Conservation (phyloP, 2,329 filamentous ascomycete genomes). For the Pyrenochaeta sp. region DNA sequence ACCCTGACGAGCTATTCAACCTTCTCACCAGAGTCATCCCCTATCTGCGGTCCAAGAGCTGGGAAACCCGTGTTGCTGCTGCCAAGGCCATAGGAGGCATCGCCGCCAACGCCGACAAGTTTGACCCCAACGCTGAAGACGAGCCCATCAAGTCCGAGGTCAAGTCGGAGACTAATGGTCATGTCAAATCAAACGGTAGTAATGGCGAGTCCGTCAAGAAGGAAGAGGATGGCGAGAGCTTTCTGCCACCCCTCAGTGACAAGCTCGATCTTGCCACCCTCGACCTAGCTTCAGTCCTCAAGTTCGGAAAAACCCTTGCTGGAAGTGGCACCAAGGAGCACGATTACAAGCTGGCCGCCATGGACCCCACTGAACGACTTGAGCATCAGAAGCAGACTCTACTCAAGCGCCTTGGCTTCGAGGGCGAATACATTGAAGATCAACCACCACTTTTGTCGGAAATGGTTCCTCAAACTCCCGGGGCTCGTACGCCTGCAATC, state of each 20-base stretch:
- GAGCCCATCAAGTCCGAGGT: constrained; percentile 65
- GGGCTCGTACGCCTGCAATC: constrained; percentile 42
- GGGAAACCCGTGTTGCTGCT: constrained; percentile 93
- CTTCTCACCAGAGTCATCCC: constrained; percentile 92
- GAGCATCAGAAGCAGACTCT: constrained; percentile 91
- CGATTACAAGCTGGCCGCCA: constrained; percentile 80
- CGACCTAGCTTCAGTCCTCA: constrained; percentile 80
- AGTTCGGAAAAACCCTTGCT: constrained; percentile 81
- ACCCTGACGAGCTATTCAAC: constrained; percentile 97
- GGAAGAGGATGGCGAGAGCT: constrained; percentile 59
- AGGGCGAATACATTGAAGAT: constrained; percentile 84
- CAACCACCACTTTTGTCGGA: constrained; percentile 76
- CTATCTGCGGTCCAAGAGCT: constrained; percentile 92
- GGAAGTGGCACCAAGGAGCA: constrained; percentile 82
- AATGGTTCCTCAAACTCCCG: constrained; percentile 52
- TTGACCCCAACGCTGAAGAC: constrained; percentile 86
- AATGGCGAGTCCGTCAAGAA: constrained; percentile 53
- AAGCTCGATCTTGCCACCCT: constrained; percentile 76
- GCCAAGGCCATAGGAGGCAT: constrained; percentile 95
- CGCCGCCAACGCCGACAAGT: constrained; percentile 83
- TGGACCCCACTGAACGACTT: constrained; percentile 82
- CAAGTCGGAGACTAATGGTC: constrained; percentile 48
- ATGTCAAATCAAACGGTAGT: constrained; percentile 66
- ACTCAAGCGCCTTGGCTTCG: constrained; percentile 78
- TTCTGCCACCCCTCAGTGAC: constrained; percentile 59